Base-by-base conservation (phyloP, 805 yeast genomes). In the Saturnispora sekii region DNA sequence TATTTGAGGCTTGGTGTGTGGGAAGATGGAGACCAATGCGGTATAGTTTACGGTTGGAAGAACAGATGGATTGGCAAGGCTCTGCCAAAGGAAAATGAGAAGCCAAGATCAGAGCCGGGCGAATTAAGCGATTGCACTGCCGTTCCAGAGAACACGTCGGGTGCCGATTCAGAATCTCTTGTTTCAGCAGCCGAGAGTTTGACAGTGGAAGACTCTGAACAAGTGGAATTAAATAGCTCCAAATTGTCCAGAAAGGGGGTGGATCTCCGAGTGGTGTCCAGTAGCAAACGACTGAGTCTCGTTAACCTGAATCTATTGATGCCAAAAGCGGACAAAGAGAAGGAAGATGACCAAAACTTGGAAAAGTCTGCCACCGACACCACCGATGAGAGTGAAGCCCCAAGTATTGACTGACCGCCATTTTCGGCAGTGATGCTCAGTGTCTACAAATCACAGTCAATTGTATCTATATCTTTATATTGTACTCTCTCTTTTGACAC, bases 1-100 rank as follows among this genome's bases (percentile, higher is more conserved):
- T 38, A 69, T 8, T 35, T 43, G 6, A 78, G 86, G 51, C 61
- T 81, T 17, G 97, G 97, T 5, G 71, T 79, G 29, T 84, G 90
- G 89, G 84, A 81, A 47, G 62, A 60, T 12, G 43, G 43, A 6
- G 64, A 59, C 45, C 53, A 50, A 16, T 52, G 48, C 35, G 65
- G 65, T 1, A 35, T 58, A 1, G 64, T 54, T 6, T 61, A 61
- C 38, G 65, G 65, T 6, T 61, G 65, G 65, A 59, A 57, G 43
- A 61, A 61, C 32, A 29, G 47, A 28, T 61, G 65, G 65, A 41
- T 60, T 12, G 56, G 43, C 1, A 46, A 39, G 21, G 32, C 15
- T n/a, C n/a, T 30, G 10, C 26, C 15, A 18, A 5, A 17, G 17
- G 35, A 40, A 29, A 41, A 12, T n/a, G 9, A 32, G 17, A 14